Conservation (phyloP, 306 rosid species). For the Inga oerstediana region DNA sequence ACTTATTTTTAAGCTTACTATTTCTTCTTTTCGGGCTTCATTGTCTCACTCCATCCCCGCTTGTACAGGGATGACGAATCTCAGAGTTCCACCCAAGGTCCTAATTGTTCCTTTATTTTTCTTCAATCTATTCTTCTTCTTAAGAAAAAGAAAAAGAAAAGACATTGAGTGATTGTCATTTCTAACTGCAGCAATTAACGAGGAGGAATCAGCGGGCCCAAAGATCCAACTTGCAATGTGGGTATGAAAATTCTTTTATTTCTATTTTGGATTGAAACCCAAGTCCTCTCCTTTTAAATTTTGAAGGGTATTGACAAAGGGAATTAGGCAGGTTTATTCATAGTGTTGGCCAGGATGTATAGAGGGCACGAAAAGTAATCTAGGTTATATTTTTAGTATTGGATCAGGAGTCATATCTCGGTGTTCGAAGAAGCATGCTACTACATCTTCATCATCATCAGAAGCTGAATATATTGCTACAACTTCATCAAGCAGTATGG, state of each 20-base stretch:
- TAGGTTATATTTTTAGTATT: background rate
- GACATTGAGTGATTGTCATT: conserved; percentile 31
- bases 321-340: background rate
- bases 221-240: conserved; percentile 89
- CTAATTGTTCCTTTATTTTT: background rate
- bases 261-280: background rate
- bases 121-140: background rate
- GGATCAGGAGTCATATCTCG: background rate
- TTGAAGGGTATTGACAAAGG: background rate
- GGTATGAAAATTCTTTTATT: conserved; percentile 54
- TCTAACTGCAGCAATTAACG: conserved; percentile 40
- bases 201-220: conserved; percentile 57
- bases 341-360: background rate
- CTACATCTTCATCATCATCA: background rate
- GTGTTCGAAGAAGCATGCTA: background rate
- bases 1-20: background rate
- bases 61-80: conserved; percentile 56
- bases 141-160: no score
- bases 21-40: conserved; percentile 2
- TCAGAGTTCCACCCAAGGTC: conserved; percentile 65
- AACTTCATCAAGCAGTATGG: background rate
- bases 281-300: background rate
- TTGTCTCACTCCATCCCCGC: conserved; percentile 12
- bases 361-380: background rate
- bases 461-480: background rate